A percentile compares a stretch with the other conserved stretches of the same genome.
phyloP scores from a whole-genome alignment of 176 grass and related monocot species.

The Oryza officinalis region DNA sequence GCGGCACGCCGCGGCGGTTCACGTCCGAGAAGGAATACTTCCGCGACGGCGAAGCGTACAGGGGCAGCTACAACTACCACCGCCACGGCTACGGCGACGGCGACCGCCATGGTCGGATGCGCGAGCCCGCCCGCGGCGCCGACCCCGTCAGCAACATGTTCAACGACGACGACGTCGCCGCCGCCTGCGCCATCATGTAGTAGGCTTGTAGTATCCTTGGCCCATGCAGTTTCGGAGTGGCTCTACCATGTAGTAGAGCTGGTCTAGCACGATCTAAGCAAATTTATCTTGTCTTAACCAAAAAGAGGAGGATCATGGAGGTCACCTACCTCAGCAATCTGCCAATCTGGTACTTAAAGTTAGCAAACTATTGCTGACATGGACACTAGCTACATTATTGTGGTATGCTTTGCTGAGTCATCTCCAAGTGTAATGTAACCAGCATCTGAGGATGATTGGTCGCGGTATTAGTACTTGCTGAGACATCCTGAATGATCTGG shows the following conservation, averaged over 20 bases:
- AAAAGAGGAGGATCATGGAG: background rate
- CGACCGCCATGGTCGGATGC: slow-evolving; percentile 57
- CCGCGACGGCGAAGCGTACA: slow-evolving; percentile 53
- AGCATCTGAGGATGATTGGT: background rate
- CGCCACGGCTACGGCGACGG: slow-evolving; percentile 59
- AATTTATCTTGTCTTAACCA: background rate
- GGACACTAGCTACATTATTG: too few species aligned
- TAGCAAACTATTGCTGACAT: too few species aligned
- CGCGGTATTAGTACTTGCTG: background rate
- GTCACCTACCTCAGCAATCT: background rate
- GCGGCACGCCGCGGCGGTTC: slow-evolving; percentile 48
- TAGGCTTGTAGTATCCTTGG: too few species aligned
- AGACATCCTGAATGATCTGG: background rate
- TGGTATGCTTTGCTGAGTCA: background rate
- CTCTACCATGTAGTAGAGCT: too few species aligned
- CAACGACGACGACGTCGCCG: slow-evolving; percentile 68
- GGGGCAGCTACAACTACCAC: slow-evolving; percentile 68
- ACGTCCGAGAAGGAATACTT: slow-evolving; percentile 59
- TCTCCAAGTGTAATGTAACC: background rate
- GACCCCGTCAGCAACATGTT: slow-evolving; percentile 64
- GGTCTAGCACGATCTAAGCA: too few species aligned
- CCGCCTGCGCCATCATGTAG: slow-evolving; percentile 58
- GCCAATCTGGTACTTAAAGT: too few species aligned
- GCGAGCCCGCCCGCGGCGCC: slow-evolving; percentile 38
- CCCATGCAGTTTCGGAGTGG: too few species aligned